phyloP scores from a whole-genome alignment of 2,329 filamentous ascomycete genomes.

The Nemania abortiva region DNA sequence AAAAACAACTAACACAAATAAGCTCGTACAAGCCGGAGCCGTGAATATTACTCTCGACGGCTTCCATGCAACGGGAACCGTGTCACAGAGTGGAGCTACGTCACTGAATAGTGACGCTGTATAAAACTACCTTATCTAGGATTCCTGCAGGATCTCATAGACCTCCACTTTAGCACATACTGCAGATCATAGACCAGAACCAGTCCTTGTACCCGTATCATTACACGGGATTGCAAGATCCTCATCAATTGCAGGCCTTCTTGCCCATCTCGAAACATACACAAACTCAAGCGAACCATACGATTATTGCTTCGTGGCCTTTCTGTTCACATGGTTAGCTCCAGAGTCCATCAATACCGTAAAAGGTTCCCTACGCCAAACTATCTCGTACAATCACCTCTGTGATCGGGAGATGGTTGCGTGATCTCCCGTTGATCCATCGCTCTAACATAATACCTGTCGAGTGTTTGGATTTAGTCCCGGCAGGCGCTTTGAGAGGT shows the following conservation, averaged over 20 bases:
- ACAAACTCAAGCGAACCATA: slow-evolving; percentile 24
- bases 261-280: slow-evolving; percentile 40
- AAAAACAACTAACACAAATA: slow-evolving; percentile 45
- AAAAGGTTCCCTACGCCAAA: slow-evolving; percentile 37
- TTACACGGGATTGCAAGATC: slow-evolving; percentile 28
- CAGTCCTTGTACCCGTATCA: slow-evolving; percentile 24
- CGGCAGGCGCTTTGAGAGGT: slow-evolving; percentile 29
- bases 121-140: slow-evolving; percentile 35
- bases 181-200: slow-evolving; percentile 15
- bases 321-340: slow-evolving; percentile 40
- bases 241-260: slow-evolving; percentile 22
- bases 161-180: slow-evolving; percentile 16
- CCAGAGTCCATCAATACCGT: slow-evolving; percentile 11
- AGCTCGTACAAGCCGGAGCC: slow-evolving; percentile 94
- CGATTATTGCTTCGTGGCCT: slow-evolving; percentile 36
- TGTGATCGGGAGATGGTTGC: slow-evolving; percentile 44
- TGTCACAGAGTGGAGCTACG: slow-evolving; percentile 39
- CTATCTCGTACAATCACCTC: slow-evolving; percentile 47
- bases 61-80: slow-evolving; percentile 70
- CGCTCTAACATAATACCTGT: slow-evolving; percentile 44
- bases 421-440: slow-evolving; percentile 46
- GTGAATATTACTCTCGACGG: slow-evolving; percentile 87
- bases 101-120: slow-evolving; percentile 40
- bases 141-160: slow-evolving; percentile 32
- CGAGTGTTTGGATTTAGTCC: slow-evolving; percentile 16